These are phyloP conservation scores for Diaporthe caulivora DNA, from an alignment of 2,329 filamentous ascomycete species.

Conservation along the genomic window DNA sequence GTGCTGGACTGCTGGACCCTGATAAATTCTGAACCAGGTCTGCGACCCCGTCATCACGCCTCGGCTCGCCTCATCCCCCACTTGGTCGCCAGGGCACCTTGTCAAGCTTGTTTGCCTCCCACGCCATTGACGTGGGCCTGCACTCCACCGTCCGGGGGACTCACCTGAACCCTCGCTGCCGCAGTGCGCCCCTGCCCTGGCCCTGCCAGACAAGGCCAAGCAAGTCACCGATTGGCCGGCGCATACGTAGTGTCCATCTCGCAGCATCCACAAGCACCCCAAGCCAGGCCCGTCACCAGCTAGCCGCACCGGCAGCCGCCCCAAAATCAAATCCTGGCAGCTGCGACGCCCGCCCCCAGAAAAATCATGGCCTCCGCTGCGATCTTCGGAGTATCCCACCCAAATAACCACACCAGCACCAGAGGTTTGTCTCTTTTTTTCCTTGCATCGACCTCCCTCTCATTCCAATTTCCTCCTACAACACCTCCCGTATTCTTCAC, in stretches of 20 bases:
- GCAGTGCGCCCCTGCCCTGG: constrained; percentile 10
- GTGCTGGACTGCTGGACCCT: constrained; percentile 2
- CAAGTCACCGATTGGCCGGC: constrained; percentile 28
- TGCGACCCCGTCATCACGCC: constrained; percentile 1
- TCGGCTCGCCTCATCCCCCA: constrained; percentile 16
- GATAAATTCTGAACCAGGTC: constrained; percentile 12
- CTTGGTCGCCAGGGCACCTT: neutral
- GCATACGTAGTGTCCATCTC: constrained; percentile 32
- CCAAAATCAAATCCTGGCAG: constrained; percentile 22
- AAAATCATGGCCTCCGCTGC: constrained; percentile 37
- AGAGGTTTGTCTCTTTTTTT: constrained; percentile 32
- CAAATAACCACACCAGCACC: constrained; percentile 32
- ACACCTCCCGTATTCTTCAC: neutral
- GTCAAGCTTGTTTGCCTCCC: neutral
- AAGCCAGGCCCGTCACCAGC: neutral
- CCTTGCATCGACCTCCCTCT: neutral
- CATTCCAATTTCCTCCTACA: constrained; percentile 11
- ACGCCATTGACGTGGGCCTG: constrained; percentile 7
- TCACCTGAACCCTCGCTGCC: neutral
- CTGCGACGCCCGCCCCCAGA: constrained; percentile 19
- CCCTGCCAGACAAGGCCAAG: neutral
- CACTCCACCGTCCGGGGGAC: neutral
- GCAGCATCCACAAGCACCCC: neutral
- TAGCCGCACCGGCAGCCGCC: constrained; percentile 20
- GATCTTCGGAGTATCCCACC: constrained; percentile 35